phyloP scores from a whole-genome alignment of 352 stramenopile genomes.

The Globisporangium parvum region DNA sequence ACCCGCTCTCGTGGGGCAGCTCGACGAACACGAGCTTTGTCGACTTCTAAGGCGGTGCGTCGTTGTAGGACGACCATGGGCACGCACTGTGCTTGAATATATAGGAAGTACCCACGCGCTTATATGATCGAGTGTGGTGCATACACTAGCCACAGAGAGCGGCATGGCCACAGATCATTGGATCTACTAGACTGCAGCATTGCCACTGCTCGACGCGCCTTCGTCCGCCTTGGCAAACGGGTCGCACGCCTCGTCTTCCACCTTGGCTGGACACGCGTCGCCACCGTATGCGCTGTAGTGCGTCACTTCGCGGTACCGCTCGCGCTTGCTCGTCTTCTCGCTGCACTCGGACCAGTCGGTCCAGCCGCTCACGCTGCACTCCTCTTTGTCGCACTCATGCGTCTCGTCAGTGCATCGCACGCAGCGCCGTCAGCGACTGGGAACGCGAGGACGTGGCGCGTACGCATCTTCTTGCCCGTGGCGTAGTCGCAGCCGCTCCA shows the following conservation, averaged over 20 bases:
- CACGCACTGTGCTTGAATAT: neutral
- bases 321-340: constrained; percentile 31
- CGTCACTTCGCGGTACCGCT: constrained; percentile 25
- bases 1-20: constrained; percentile 83
- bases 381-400: constrained; percentile 27
- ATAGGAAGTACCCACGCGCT: neutral
- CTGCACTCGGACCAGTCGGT: constrained; percentile 47
- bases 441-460: constrained; percentile 26
- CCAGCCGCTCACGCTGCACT: constrained; percentile 41
- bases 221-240: constrained; percentile 4
- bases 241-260: constrained; percentile 24
- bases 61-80: neutral
- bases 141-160: no score
- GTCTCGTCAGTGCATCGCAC: constrained; percentile 24
- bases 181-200: neutral
- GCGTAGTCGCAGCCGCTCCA: constrained; percentile 43
- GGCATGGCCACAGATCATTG: neutral
- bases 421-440: constrained; percentile 18
- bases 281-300: constrained; percentile 29
- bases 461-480: constrained; percentile 36
- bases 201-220: neutral
- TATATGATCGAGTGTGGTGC: no score
- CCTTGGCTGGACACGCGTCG: constrained; percentile 18
- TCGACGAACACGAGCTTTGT: constrained; percentile 22
- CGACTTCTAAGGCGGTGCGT: constrained; percentile 15